A percentile compares a stretch with the other conserved stretches of the same genome.
Evolutionary conservation across 1,284 basidiomycete species (phyloP).

Genomic region (Agaricales sp.): DNA sequence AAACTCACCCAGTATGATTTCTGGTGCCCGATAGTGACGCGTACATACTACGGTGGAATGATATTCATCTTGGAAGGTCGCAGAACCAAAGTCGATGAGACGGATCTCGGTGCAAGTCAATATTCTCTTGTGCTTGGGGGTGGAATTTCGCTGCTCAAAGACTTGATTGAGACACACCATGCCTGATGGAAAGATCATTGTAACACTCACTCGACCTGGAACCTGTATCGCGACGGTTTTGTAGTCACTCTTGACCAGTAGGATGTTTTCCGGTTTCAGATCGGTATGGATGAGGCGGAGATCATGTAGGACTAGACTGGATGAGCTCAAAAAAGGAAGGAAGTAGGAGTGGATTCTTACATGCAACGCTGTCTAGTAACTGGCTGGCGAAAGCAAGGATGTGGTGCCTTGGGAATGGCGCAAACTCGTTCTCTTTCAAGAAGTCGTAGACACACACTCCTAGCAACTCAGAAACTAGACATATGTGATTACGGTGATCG

Average conservation of each 20-base stretch:
- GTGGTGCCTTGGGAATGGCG: constrained; percentile 91
- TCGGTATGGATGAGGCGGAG: constrained; percentile 94
- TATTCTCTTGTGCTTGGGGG: constrained; percentile 59
- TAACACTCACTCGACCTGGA: constrained; percentile 42
- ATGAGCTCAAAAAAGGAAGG: constrained; percentile 10
- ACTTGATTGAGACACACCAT: constrained; percentile 7
- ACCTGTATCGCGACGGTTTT: constrained; percentile 44
- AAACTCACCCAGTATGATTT: constrained; percentile 88
- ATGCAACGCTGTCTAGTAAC: constrained; percentile 88
- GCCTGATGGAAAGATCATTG: constrained; percentile 6
- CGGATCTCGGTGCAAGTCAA: constrained; percentile 88
- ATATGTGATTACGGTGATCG: constrained; percentile 97
- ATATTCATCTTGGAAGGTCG: constrained; percentile 97
- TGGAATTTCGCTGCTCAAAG: constrained; percentile 43
- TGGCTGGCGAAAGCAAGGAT: constrained; percentile 95
- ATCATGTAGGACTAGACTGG: constrained; percentile 73
- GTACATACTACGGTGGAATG: constrained; percentile 98
- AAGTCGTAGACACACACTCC: constrained; percentile 99
- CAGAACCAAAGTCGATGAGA: constrained; percentile 97
- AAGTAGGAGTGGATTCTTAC: constrained; percentile 39
- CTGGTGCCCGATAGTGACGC: constrained; percentile 96
- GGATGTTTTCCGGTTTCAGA: constrained; percentile 97
- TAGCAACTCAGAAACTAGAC: constrained; percentile 92
- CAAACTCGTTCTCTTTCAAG: constrained; percentile 95
- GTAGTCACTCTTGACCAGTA: constrained; percentile 84